These are phyloP conservation scores for Combretum micranthum DNA, from an alignment of 345 rosid genomes.

Conservation along the genomic window DNA sequence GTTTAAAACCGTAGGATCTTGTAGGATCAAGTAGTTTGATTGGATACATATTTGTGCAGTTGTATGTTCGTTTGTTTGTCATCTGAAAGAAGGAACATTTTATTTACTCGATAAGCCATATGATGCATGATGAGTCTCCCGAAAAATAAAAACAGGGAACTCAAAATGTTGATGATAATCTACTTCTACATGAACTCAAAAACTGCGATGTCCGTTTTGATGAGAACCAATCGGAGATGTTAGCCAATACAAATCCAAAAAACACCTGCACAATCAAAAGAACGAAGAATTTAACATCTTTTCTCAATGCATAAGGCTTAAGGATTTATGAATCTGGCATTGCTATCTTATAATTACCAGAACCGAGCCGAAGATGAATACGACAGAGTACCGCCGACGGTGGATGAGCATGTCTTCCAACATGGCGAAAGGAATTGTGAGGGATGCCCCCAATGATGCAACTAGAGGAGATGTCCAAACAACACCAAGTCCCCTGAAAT, in stretches of 20 bases:
- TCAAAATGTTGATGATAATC: too few relatives aligned
- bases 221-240: constrained; percentile 25
- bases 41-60: too few relatives aligned
- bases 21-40: too few relatives aligned
- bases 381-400: constrained; percentile 22
- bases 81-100: too few relatives aligned
- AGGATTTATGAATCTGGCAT: neutral
- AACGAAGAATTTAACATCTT: neutral
- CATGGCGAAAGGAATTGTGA: constrained; percentile 37
- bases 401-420: constrained; percentile 35
- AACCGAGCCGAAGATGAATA: constrained; percentile 28
- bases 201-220: constrained; percentile 8
- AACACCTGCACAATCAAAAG: constrained; percentile 18
- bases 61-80: too few relatives aligned
- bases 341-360: constrained; percentile 13
- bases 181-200: too few relatives aligned
- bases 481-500: constrained; percentile 30
- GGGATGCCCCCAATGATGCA: constrained; percentile 35
- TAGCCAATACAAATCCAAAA: constrained; percentile 28
- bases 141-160: too few relatives aligned
- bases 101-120: too few relatives aligned
- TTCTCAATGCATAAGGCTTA: neutral
- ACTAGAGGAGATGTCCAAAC: constrained; percentile 42
- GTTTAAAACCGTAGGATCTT: too few relatives aligned
- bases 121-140: too few relatives aligned